Conservation (phyloP, 1,139 yeast genomes). For the Scheffersomyces lignicola region DNA sequence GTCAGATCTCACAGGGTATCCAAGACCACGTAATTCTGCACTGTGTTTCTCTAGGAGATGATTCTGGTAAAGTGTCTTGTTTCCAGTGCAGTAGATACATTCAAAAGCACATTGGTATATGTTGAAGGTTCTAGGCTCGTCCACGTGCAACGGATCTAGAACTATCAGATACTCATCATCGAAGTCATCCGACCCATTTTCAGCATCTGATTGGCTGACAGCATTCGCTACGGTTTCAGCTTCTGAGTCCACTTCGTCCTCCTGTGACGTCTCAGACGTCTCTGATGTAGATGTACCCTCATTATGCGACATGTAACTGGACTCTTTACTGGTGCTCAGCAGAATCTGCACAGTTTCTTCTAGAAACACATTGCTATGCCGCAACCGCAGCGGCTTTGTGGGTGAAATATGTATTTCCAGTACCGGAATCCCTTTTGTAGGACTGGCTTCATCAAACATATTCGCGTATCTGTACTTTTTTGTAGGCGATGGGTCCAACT, state of each 20-base stretch:
- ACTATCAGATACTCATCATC: slow-evolving; percentile 30
- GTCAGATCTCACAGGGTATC: slow-evolving; percentile 31
- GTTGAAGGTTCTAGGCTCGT: slow-evolving; percentile 1
- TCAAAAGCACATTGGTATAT: slow-evolving; percentile 32
- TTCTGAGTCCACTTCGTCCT: neutral
- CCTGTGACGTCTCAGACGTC: slow-evolving; percentile 6
- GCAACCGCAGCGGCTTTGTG: neutral
- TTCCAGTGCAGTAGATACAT: slow-evolving; percentile 36
- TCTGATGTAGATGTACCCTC: too few species aligned
- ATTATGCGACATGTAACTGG: slow-evolving; percentile 2
- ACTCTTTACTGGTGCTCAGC: slow-evolving; percentile 2
- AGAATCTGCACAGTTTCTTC: neutral
- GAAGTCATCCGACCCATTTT: slow-evolving; percentile 10
- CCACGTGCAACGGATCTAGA: slow-evolving; percentile 14
- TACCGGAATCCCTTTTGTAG: slow-evolving; percentile 13
- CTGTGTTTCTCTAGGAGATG: slow-evolving; percentile 33
- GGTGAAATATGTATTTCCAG: neutral
- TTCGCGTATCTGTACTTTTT: slow-evolving; percentile 13
- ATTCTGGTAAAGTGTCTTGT: slow-evolving; percentile 26
- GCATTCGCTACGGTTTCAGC: neutral
- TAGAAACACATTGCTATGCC: neutral
- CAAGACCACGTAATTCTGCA: slow-evolving; percentile 23
- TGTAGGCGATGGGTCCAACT: slow-evolving; percentile 33
- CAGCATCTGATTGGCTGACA: slow-evolving; percentile 1
- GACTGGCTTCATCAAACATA: slow-evolving; percentile 10